Evolutionary conservation across 1,284 basidiomycete genomes (phyloP), one percentile per base, ranked within the genome.

Genomic region (Cerrena zonata): DNA sequence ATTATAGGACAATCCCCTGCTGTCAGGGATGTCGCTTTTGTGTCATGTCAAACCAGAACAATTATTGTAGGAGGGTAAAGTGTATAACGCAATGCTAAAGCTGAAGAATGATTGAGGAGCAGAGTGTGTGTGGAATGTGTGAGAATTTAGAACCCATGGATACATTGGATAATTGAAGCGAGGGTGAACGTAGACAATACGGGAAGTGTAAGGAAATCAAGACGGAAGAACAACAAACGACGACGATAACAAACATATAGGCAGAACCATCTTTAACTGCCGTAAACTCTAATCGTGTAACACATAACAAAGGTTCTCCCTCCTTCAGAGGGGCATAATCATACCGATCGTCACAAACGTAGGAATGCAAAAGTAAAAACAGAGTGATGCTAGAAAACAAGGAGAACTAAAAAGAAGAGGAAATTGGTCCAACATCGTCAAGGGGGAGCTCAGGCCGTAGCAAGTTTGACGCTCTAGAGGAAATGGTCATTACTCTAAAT

Each of bases 401-500:
- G 5, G 39, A 18, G 19, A 22, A 10, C 10, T 10, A 49, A 25
- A 41, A 44, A 42, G 21, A 47, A 47, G 34, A 51, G 19, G 37
- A 48, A 36, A 37, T 34, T 27, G 45, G 12, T 27, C 25, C 11
- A 37, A 21, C 15, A n/a, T 7, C 5, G 24, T 23, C 12, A 27
- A 23, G 24, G 11, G 36, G 45, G 36, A 13, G 19, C 57, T 53
- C 59, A 64, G 48, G 57, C 58, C 13, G 62, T 64, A n/a, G 62
- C 62, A 41, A 59, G 62, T 58, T 62, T 64, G 49, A 62, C 61
- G 44, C 56, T 58, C 61, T 64, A 49, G 21, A 38, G 21, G 26
- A 37, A 27, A 23, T 49, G 27, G n/a, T n/a, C n/a, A n/a, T n/a
- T n/a, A n/a, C n/a, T n/a, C n/a, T n/a, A n/a, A n/a, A n/a, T n/a